A percentile compares a stretch with the other conserved stretches of the same genome.
Conservation (phyloP, 371 early-diverging fungal genomes). For the Lichtheimia corymbifera region DNA sequence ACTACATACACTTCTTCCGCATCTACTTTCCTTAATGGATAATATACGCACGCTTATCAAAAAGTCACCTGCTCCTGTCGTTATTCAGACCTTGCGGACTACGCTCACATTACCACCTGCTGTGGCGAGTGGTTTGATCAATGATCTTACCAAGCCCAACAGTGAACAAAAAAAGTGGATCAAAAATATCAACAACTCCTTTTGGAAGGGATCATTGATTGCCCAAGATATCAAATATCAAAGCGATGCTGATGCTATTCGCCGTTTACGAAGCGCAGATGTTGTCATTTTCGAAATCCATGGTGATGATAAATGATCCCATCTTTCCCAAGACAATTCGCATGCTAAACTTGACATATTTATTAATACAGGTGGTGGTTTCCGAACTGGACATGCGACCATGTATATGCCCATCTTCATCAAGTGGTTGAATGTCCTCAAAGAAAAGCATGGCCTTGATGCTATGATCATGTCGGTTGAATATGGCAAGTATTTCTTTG, state of each 20-base stretch:
- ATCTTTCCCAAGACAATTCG: too few relatives aligned
- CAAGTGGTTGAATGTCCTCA: constrained; percentile 50
- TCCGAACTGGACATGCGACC: constrained; percentile 33
- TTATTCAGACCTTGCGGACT: constrained; percentile 19
- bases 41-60: constrained; percentile 20
- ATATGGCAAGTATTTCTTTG: constrained; percentile 33
- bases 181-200: constrained; percentile 19
- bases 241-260: constrained; percentile 20
- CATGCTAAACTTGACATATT: neutral
- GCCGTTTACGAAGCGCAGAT: constrained; percentile 27
- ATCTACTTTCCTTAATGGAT: constrained; percentile 20
- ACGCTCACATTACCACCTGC: constrained; percentile 18
- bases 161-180: constrained; percentile 20
- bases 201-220: constrained; percentile 29
- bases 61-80: constrained; percentile 19
- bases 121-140: constrained; percentile 17
- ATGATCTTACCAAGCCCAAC: constrained; percentile 24
- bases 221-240: constrained; percentile 20
- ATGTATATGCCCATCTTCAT: constrained; percentile 47
- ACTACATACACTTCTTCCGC: neutral
- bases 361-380: constrained; percentile 33
- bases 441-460: constrained; percentile 49
- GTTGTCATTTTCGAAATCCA: constrained; percentile 46
- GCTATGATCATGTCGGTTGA: constrained; percentile 55
- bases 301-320: constrained; percentile 10